Evolutionary conservation across 768 basidiomycete species (phyloP), one percentile per base, ranked within the genome.

Genomic region (Candolleomyces aberdarensis): DNA sequence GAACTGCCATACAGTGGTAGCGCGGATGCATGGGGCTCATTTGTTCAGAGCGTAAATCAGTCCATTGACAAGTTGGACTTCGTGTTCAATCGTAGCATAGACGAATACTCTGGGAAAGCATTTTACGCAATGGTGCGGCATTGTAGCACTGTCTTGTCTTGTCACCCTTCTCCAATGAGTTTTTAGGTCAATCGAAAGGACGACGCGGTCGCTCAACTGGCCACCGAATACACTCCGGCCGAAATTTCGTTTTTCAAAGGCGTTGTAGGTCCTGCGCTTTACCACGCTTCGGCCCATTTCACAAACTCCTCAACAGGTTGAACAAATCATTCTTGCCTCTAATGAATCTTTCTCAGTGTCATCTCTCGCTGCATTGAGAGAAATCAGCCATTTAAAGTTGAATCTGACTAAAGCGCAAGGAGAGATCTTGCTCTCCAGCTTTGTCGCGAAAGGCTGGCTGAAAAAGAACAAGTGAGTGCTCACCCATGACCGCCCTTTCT

Each of bases 241-340:
- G 94, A 96, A 72, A 94, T 95, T 56, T 79, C 85, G 0, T 95
- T 85, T 75, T 95, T 94, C 80, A 93, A 88, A 75, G 85, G 85
- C 4, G 77, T 95, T 61, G 94, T 93, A 68, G 61, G 88, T 74
- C 26, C 48, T 51, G 19, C 36, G 19, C 31, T 54, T 56, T 19
- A 43, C 41, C 49, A 14, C 20, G 1, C 26, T 22, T 13, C 26
- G 11, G 36, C 11, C 8, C 31, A 5, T 48, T 55, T 43, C 20
- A 36, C n/a, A 13, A 3, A 39, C 58, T 36, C n/a, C 19, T n/a
- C 20, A 22, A 5, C 65, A 96, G 94, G 81, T 96, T 44, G 91
- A 94, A 67, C 88, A 90, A 73, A 94, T 96, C 66, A 89, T 95
- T 83, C 78, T 88, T 17, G 91, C 93, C 7, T 85, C 91, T 6